Evolutionary conservation across 2,329 filamentous ascomycete species (phyloP), one percentile per base, ranked within the genome.

Genomic region (Fusarium clavum): DNA sequence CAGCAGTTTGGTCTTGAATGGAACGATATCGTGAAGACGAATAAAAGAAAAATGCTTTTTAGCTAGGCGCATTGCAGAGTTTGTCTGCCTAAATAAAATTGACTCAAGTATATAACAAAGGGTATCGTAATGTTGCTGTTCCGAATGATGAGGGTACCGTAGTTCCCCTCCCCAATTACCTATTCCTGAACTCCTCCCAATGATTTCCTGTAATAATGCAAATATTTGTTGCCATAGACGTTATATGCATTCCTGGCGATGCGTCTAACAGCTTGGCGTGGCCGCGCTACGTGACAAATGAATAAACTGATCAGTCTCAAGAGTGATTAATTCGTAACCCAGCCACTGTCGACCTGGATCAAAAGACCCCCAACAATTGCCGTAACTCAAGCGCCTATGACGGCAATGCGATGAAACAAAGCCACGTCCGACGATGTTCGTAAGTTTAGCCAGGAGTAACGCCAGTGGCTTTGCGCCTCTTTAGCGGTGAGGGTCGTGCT

Each of bases 111-210:
- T 49, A 65, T 27, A 40, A 61, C 46, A 60, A 55, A 48, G 63
- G 61, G 61, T 66, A 66, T 66, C 63, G 55, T 25, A 43, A 52
- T 66, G 18, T 61, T 49, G 46, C 62, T 65, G n/a, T 44, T 38
- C 41, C 53, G 29, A 46, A 16, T 27, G 30, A 30, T 24, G 8
- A 25, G 55, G 61, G 61, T 66, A 13, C 55, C 48, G 54, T 67
- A 38, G 38, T 60, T 46, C 13, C 61, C 61, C 20, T 29, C n/a
- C 5, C 13, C 40, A 41, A 60, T 48, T 22, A 30, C 34, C 24
- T 29, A 20, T 48, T 41, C 63, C 63, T 55, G 13, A 66, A 66
- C 63, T 66, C 61, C 63, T 66, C 48, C 47, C 47, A 41, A 66
- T 66, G 47, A 49, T 66, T 25, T 57, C 38, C 2, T 13, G 40